Conservation (phyloP, 495 filamentous ascomycete genomes). For the Tuber aestivum region DNA sequence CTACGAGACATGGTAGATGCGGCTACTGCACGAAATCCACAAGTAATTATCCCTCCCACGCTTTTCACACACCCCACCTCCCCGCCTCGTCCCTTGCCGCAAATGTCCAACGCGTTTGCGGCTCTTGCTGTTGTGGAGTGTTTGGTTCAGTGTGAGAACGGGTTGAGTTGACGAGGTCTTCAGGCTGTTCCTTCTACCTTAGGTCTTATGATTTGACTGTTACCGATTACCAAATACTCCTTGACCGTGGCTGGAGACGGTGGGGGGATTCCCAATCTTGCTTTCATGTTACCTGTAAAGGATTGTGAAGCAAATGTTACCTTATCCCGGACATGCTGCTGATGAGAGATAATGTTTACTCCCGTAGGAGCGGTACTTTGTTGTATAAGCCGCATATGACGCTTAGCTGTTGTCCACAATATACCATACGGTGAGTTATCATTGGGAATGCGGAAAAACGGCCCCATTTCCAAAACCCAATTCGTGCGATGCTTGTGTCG, state of each 20-base stretch:
- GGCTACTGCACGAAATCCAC: conserved; percentile 54
- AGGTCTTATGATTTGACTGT: conserved; percentile 61
- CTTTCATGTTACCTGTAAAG: conserved; percentile 18
- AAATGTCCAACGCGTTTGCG: background rate
- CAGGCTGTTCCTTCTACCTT: conserved; percentile 82
- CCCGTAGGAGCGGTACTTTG: conserved; percentile 62
- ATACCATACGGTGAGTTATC: conserved; percentile 66
- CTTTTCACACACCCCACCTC: background rate
- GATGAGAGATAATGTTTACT: conserved; percentile 32
- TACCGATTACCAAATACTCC: conserved; percentile 68
- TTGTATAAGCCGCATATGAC: conserved; percentile 85
- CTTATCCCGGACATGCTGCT: conserved; percentile 16
- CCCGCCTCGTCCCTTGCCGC: background rate
- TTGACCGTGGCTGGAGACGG: conserved; percentile 87
- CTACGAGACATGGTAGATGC: conserved; percentile 44
- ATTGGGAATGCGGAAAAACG: conserved; percentile 2
- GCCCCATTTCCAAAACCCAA: conserved; percentile 3
- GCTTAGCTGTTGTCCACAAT: conserved; percentile 88
- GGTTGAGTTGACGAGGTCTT: conserved; percentile 25
- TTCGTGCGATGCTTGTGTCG: conserved; percentile 5
- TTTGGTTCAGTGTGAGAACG: background rate
- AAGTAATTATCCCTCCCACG: conserved; percentile 46
- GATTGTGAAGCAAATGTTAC: conserved; percentile 1
- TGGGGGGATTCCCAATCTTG: conserved; percentile 47
- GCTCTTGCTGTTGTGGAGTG: background rate